These are phyloP conservation scores for Entomortierella lignicola DNA, from an alignment of 192 early-diverging fungal species.

Conservation along the genomic window DNA sequence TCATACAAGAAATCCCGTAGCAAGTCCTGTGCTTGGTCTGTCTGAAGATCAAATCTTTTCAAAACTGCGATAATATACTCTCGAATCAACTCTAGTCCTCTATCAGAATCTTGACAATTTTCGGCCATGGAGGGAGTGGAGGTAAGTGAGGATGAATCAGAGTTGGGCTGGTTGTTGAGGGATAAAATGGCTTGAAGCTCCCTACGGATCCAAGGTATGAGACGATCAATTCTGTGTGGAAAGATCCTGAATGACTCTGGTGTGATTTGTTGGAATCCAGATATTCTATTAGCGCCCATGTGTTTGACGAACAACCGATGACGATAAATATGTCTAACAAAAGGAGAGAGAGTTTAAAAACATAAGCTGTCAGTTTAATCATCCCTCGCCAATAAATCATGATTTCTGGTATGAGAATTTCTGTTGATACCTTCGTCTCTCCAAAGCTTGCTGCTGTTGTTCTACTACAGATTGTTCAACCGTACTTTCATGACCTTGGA, in stretches of 20 bases:
- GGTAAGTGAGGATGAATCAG: background rate
- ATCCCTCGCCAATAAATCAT: too few species aligned
- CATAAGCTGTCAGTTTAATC: too few species aligned
- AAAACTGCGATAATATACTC: constrained; percentile 40
- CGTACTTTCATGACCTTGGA: background rate
- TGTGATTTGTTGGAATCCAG: constrained; percentile 32
- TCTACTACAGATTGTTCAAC: constrained; percentile 10
- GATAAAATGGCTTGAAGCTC: constrained; percentile 34
- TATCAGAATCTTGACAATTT: background rate
- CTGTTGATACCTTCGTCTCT: constrained; percentile 21
- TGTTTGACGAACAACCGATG: constrained; percentile 34
- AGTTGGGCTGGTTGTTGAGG: background rate
- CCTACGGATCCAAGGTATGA: constrained; percentile 43
- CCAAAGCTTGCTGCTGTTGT: constrained; percentile 19
- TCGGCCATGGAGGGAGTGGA: background rate
- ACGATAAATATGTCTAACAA: constrained; percentile 28
- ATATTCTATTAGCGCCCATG: constrained; percentile 41
- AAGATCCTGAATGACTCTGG: constrained; percentile 36
- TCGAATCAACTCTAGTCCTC: constrained; percentile 36
- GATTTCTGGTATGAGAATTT: too few species aligned
- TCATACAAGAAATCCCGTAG: constrained; percentile 37
- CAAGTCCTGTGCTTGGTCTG: constrained; percentile 33
- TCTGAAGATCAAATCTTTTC: constrained; percentile 37
- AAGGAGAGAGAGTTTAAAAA: background rate
- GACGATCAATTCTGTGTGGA: constrained; percentile 30